Conservation (phyloP, 495 filamentous ascomycete species). For the Haplographium delicatum region DNA sequence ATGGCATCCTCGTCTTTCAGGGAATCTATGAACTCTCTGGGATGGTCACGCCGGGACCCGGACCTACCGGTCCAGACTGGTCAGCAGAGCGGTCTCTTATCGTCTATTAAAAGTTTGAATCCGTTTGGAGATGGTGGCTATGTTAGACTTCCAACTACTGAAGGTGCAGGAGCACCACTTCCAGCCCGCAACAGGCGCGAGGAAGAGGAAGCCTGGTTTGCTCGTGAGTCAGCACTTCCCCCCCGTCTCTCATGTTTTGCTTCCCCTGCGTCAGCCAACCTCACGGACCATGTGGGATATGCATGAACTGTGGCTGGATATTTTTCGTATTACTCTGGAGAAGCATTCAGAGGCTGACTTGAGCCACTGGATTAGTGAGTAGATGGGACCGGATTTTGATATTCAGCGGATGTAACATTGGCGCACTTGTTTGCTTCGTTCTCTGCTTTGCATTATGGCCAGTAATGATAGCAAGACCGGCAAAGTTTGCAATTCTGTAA, state of each 20-base stretch:
- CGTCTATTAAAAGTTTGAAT: conserved; percentile 78
- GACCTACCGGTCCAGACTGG: conserved; percentile 75
- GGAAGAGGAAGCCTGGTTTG: conserved; percentile 94
- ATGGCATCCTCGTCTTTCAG: conserved; percentile 93
- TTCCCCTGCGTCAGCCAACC: conserved; percentile 23
- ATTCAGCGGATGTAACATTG: conserved; percentile 87
- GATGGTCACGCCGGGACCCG: conserved; percentile 84
- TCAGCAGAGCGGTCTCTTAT: conserved; percentile 60
- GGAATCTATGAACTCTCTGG: conserved; percentile 89
- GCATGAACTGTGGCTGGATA: conserved; percentile 17
- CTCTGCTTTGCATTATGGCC: conserved; percentile 88
- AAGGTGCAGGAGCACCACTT: conserved; percentile 77
- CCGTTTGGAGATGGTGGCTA: conserved; percentile 86
- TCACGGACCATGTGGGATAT: conserved; percentile 22
- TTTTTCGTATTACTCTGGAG: conserved; percentile 14
- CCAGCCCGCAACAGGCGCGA: conserved; percentile 81
- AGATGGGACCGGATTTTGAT: conserved; percentile 94
- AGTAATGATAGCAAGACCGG: conserved; percentile 66
- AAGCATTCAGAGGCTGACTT: conserved; percentile 17
- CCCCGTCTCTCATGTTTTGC: conserved; percentile 3
- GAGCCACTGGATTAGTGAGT: conserved; percentile 61
- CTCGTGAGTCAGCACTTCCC: conserved; percentile 64
- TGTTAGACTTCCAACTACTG: conserved; percentile 83
- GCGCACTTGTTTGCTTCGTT: conserved; percentile 84
- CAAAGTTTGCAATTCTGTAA: conserved; percentile 96